Base-by-base conservation (phyloP, 148 eudicot species). In the Silene uniflora region DNA sequence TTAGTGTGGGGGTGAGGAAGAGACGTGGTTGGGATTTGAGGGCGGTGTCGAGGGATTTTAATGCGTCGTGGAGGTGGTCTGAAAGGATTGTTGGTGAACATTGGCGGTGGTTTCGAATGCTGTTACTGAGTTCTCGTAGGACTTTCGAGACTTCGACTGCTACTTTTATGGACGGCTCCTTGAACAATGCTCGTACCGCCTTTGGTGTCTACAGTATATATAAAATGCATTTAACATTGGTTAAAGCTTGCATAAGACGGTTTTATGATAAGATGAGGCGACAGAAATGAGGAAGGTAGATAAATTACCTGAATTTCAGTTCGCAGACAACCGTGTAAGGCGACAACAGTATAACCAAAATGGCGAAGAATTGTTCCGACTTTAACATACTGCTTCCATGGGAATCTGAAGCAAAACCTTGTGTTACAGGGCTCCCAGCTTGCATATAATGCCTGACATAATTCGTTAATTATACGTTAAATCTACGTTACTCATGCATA, bases 401-500 rank as follows among this genome's bases (percentile, higher is more conserved):
- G 99, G 76, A 88, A 76, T 70, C 79, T 87, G 77, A 86, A 78
- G 72, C 90, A 84, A 49, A 77, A 71, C 44, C 86, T 79, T 61
- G 93, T 80, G 59, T 84, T 82, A 65, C 97, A 82, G 17, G 97
- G 99, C 80, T 95, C 99, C 99, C 99, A 95, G 81, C 96, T 92
- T 65, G 99, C 97, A 83, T 95, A 88, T 66, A 85, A 67, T 70
- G 97, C 99, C 98, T 93, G 80, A 55, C 73, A 42, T 35, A 7
- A 52, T 52, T 49, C 4, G 3, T 49, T 52, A 12, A 52, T 16
- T 52, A 16, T 14, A 12, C 17, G 56, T 52, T 11, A 52, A 52
- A 13, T 49, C 54, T 13, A 49, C 16, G 56, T 52, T 49, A 49
- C 56, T 52, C 56, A 14, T 3, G 14, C 56, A 0, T 16, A 4